A percentile compares a stretch with the other conserved stretches of the same genome.
Evolutionary conservation across 1,284 basidiomycete species (phyloP).

Genomic region (Exobasidium rhododendri): DNA sequence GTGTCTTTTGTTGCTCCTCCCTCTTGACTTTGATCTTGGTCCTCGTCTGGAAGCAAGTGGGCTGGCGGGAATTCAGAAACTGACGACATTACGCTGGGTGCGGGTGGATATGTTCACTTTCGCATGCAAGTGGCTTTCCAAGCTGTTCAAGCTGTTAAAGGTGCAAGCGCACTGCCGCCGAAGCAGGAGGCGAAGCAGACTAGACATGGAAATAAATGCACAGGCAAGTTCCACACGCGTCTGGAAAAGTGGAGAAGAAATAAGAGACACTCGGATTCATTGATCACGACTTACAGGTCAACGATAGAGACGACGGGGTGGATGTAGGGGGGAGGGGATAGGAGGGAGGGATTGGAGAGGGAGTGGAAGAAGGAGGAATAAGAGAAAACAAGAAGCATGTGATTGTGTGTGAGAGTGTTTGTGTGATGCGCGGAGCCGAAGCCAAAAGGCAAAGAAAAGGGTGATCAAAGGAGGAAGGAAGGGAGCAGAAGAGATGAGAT

Average conservation of each 20-base stretch:
- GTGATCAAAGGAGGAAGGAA: not conserved
- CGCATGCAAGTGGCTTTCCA: no score
- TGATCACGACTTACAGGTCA: not conserved
- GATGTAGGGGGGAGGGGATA: not conserved
- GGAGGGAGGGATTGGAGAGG: not conserved
- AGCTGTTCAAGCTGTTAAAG: no score
- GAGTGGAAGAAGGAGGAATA: not conserved
- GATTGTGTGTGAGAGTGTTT: not conserved
- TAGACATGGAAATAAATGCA: no score
- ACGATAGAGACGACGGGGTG: not conserved
- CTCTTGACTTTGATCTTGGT: not conserved
- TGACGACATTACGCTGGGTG: not conserved
- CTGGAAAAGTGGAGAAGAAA: constrained; percentile 2
- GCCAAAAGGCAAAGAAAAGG: not conserved
- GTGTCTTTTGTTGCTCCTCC: not conserved
- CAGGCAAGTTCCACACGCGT: not conserved
- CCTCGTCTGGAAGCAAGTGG: constrained; percentile 1
- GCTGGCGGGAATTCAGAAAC: constrained; percentile 2
- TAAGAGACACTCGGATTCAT: not conserved
- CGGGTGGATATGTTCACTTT: no score
- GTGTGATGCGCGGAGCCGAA: no score
- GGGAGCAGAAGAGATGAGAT: not conserved
- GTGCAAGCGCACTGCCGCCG: no score
- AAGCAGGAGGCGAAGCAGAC: no score
- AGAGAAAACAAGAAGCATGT: not conserved